Conservation (phyloP, 2,329 filamentous ascomycete species). For the Fusarium haematococcum region DNA sequence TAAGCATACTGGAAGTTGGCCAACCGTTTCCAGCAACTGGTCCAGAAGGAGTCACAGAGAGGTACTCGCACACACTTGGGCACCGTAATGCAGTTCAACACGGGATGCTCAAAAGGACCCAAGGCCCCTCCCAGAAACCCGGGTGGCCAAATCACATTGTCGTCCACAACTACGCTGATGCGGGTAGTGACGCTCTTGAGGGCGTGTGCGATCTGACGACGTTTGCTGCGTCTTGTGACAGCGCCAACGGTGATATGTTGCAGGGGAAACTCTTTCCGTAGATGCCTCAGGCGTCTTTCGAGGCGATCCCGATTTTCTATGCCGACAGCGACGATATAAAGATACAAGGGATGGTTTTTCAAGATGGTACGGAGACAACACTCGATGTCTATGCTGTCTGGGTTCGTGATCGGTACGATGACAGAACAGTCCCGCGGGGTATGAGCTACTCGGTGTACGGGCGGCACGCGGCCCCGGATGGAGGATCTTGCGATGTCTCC, state of each 20-base stretch:
- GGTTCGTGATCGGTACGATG: constrained; percentile 17
- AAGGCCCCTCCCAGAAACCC: constrained; percentile 18
- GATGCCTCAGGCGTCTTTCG: not conserved
- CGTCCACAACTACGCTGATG: constrained; percentile 27
- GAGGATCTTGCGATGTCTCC: not conserved
- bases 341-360: not conserved
- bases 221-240: constrained; percentile 23
- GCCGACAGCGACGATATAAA: constrained; percentile 12
- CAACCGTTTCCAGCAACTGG: constrained; percentile 7
- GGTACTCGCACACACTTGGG: constrained; percentile 7
- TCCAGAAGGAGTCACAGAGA: not conserved
- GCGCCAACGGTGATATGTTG: constrained; percentile 27
- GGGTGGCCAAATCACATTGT: constrained; percentile 23
- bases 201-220: constrained; percentile 31
- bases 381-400: not conserved
- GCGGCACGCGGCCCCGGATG: not conserved
- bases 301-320: not conserved
- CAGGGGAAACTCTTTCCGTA: not conserved
- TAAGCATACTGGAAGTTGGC: constrained; percentile 10
- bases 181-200: not conserved
- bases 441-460: not conserved
- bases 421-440: not conserved
- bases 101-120: constrained; percentile 8
- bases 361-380: constrained; percentile 16
- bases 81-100: constrained; percentile 22